phyloP scores from a whole-genome alignment of 2,329 filamentous ascomycete species.

The Dactylonectria macrodidyma region DNA sequence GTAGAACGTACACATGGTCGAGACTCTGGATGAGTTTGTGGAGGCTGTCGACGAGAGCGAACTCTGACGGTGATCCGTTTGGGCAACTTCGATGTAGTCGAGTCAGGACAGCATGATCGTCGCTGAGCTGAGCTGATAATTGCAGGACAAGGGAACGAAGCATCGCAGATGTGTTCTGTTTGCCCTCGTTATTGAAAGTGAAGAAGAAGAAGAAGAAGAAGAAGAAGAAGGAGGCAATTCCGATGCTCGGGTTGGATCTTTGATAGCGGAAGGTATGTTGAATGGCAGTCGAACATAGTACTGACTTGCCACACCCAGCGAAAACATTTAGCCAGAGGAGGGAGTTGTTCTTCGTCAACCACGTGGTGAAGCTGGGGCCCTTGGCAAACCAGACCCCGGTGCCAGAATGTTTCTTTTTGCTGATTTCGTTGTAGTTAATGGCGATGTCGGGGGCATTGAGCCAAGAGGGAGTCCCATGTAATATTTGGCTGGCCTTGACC shows the following conservation, averaged over 20 bases:
- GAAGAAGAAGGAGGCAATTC: constrained; percentile 58
- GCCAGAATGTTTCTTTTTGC: constrained; percentile 48
- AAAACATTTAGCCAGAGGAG: constrained; percentile 58
- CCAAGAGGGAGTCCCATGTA: constrained; percentile 42
- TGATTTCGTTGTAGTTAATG: constrained; percentile 51
- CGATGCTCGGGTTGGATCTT: constrained; percentile 41
- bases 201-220: constrained; percentile 62
- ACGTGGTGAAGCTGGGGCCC: constrained; percentile 42
- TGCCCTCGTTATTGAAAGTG: constrained; percentile 53
- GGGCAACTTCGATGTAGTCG: constrained; percentile 36
- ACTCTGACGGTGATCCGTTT: constrained; percentile 36
- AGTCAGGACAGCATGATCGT: constrained; percentile 34
- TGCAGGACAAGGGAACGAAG: constrained; percentile 54
- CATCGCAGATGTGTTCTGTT: constrained; percentile 51
- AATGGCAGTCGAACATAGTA: constrained; percentile 56
- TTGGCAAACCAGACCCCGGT: constrained; percentile 56
- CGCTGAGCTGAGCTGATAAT: constrained; percentile 48
- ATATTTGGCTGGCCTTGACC: constrained; percentile 47
- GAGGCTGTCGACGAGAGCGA: constrained; percentile 42
- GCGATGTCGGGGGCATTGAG: constrained; percentile 55
- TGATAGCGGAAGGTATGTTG: constrained; percentile 45
- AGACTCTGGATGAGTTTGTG: constrained; percentile 46
- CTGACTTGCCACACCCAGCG: constrained; percentile 58
- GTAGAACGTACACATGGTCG: constrained; percentile 51
- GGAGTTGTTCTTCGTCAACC: constrained; percentile 47